Evolutionary conservation across 805 yeast genomes (phyloP).

Genomic region (Grigorovia humatica): DNA sequence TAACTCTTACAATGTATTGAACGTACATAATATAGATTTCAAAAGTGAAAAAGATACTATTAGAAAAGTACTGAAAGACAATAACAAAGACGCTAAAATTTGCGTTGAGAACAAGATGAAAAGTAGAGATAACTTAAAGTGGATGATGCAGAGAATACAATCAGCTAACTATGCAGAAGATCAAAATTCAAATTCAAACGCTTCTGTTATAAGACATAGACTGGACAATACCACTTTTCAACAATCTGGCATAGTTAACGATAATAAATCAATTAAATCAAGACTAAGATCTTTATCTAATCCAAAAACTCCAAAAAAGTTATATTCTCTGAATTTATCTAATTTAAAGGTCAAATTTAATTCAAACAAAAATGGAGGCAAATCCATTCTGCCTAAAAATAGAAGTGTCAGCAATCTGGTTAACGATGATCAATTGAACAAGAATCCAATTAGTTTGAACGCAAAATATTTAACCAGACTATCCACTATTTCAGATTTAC

Average conservation of each 20-base stretch:
- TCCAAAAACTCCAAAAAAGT: neutral
- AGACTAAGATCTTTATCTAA: neutral
- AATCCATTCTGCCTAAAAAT: neutral
- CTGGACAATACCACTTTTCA: constrained; percentile 3
- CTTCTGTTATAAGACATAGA: constrained; percentile 22
- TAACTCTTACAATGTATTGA: neutral
- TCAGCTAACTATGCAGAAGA: constrained; percentile 8
- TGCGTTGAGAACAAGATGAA: neutral
- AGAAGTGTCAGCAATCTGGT: neutral
- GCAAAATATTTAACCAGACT: constrained; percentile 18
- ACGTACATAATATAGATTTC: neutral
- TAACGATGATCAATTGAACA: neutral
- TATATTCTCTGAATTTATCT: constrained; percentile 1
- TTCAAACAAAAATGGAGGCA: constrained; percentile 1
- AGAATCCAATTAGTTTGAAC: constrained; percentile 1
- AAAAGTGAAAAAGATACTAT: neutral
- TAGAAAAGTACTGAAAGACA: neutral
- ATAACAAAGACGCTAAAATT: neutral
- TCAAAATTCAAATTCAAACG: constrained; percentile 15
- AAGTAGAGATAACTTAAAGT: neutral
- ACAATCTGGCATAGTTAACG: neutral
- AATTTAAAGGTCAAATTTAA: neutral
- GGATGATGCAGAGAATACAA: constrained; percentile 2
- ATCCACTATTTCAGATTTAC: constrained; percentile 24
- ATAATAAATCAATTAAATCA: neutral